Evolutionary conservation across 257 asterid species (phyloP).

Genomic region (Mitragyna speciosa): DNA sequence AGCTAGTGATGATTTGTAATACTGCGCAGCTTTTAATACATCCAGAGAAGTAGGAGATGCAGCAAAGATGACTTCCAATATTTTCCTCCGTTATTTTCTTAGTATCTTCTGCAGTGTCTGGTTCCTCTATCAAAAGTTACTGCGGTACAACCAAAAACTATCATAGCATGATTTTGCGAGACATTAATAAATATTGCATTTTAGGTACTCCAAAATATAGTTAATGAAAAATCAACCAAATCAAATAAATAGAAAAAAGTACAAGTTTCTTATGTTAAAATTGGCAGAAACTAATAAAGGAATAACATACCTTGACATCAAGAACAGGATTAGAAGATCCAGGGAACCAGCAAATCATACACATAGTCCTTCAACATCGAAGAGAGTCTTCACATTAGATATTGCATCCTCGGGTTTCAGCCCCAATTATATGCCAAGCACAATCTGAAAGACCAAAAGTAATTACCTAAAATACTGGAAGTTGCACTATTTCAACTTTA

Average conservation of each 20-base stretch:
- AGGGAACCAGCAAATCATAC: constrained; percentile 61
- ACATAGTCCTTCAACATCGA: constrained; percentile 86
- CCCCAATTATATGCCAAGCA: constrained; percentile 79
- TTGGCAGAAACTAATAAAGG: neutral
- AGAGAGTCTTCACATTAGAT: constrained; percentile 68
- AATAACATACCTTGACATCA: constrained; percentile 68
- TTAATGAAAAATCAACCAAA: neutral
- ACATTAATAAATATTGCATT: neutral
- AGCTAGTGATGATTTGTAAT: constrained; percentile 88
- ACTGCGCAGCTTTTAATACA: constrained; percentile 73
- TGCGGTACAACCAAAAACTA: constrained; percentile 25
- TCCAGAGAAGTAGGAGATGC: constrained; percentile 81
- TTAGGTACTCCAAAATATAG: neutral
- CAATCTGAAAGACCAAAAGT: constrained; percentile 51
- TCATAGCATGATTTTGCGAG: neutral
- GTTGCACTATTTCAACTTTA: neutral
- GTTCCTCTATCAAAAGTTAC: constrained; percentile 78
- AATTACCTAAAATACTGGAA: neutral
- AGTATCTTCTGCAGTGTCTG: constrained; percentile 64
- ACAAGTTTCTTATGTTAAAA: neutral
- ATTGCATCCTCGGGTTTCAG: constrained; percentile 73
- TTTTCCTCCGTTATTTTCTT: constrained; percentile 61
- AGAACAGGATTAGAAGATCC: constrained; percentile 83
- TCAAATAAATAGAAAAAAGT: neutral
- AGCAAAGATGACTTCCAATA: constrained; percentile 59